Percentiles rank a stretch among this genome's conserved stretches.
phyloP scores from a whole-genome alignment of 352 stramenopile genomes.

The Globisporangium perplexum region DNA sequence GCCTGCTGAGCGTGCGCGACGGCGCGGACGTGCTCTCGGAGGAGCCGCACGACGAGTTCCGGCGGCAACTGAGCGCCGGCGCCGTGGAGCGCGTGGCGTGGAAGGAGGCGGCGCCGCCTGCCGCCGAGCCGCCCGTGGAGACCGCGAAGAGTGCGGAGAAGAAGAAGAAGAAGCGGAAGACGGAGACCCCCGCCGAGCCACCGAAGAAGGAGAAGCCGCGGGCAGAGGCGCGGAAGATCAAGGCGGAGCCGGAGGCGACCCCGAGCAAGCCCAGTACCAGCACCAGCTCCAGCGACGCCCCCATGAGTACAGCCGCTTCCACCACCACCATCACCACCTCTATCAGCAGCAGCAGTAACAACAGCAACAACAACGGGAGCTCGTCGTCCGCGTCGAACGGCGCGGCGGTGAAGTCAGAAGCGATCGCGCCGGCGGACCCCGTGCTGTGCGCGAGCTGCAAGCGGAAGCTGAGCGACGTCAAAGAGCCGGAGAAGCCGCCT shows the following conservation, averaged over 20 bases:
- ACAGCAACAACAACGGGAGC: constrained; percentile 10
- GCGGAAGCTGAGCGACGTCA: constrained; percentile 45
- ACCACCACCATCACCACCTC: constrained; percentile 1
- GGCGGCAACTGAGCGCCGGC: constrained; percentile 50
- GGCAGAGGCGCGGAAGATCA: constrained; percentile 7
- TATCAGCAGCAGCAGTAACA: constrained; percentile 1
- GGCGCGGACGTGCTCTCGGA: constrained; percentile 44
- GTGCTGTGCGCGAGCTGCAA: constrained; percentile 57
- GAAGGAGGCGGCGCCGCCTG: constrained; percentile 41
- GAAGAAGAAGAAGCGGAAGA: constrained; percentile 15
- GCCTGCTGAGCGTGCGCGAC: constrained; percentile 73
- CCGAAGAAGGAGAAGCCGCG: constrained; percentile 22
- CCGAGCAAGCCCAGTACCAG: neutral
- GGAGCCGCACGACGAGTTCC: constrained; percentile 65
- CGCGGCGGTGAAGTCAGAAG: neutral
- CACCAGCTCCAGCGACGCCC: neutral
- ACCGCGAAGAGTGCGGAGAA: neutral
- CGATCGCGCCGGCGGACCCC: neutral
- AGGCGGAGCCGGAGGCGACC: constrained; percentile 2
- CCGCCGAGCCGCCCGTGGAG: constrained; percentile 12
- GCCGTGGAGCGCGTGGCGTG: constrained; percentile 72
- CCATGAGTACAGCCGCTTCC: constrained; percentile 8
- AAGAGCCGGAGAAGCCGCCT: constrained; percentile 19
- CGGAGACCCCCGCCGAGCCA: constrained; percentile 6
- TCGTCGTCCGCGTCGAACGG: constrained; percentile 19